Evolutionary conservation across 352 stramenopile species (phyloP).

Genomic region (Globisporangium sylvaticum): DNA sequence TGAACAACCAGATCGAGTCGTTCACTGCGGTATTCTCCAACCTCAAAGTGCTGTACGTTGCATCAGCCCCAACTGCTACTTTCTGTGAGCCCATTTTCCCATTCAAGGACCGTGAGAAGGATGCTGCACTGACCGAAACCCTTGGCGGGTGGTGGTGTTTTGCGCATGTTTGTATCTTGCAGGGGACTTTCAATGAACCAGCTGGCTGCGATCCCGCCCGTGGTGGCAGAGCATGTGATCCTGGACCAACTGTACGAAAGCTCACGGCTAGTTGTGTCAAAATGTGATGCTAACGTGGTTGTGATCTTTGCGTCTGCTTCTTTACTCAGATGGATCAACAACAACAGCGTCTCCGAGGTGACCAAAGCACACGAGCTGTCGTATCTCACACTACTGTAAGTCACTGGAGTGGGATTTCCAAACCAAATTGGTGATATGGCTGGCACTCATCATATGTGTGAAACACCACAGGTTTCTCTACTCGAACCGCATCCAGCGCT

Average conservation of each 20-base stretch:
- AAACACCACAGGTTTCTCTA: background rate
- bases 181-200: background rate
- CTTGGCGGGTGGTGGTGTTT: background rate
- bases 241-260: background rate
- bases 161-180: background rate
- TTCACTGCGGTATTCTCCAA: background rate
- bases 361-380: background rate
- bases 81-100: constrained; percentile 2
- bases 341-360: constrained; percentile 6
- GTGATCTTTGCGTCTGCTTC: no score
- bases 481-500: background rate
- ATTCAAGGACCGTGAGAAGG: background rate
- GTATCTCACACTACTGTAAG: background rate
- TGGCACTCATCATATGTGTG: background rate
- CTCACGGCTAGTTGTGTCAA: no score
- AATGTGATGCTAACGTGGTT: no score
- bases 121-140: no score
- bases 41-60: background rate
- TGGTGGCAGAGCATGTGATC: background rate
- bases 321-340: constrained; percentile 1
- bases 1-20: constrained; percentile 1
- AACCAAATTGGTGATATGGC: background rate
- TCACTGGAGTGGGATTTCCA: background rate
- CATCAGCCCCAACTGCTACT: no score
- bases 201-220: background rate